phyloP scores from a whole-genome alignment of 495 filamentous ascomycete genomes.

The Pseudevernia furfuracea region DNA sequence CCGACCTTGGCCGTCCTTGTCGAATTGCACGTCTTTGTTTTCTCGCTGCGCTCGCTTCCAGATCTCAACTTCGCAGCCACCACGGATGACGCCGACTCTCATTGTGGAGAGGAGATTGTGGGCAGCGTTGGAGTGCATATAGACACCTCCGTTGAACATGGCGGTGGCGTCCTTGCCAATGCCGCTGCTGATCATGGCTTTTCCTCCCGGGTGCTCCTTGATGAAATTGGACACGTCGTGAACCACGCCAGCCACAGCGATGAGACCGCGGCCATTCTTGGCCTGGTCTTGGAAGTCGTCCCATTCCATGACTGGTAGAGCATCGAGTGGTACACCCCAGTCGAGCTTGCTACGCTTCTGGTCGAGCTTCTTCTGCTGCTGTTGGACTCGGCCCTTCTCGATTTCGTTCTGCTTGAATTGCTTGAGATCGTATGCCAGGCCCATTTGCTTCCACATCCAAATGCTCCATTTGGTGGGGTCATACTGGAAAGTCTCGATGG shows the following conservation, averaged over 20 bases:
- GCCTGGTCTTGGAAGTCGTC: constrained; percentile 87
- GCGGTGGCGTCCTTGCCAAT: constrained; percentile 97
- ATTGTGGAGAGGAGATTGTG: constrained; percentile 96
- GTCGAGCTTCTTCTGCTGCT: constrained; percentile 98
- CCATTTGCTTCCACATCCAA: constrained; percentile 87
- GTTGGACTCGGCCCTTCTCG: constrained; percentile 96
- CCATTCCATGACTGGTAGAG: constrained; percentile 93
- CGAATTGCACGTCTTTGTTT: constrained; percentile 71
- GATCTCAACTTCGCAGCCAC: constrained; percentile 96
- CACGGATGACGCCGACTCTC: constrained; percentile 92
- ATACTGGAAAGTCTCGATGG: constrained; percentile 96
- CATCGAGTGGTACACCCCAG: constrained; percentile 92
- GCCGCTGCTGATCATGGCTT: constrained; percentile 84
- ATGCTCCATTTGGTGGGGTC: constrained; percentile 99
- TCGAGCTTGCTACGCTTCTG: constrained; percentile 86
- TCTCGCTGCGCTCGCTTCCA: constrained; percentile 94
- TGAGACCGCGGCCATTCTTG: constrained; percentile 77
- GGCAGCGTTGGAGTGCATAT: constrained; percentile 94
- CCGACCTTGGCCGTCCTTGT: constrained; percentile 74
- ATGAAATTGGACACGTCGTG: constrained; percentile 95
- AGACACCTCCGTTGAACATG: constrained; percentile 98
- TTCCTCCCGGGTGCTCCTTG: constrained; percentile 94
- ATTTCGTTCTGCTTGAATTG: constrained; percentile 97
- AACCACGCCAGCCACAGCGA: constrained; percentile 88
- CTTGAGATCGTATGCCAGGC: constrained; percentile 92